A percentile compares a stretch with the other conserved stretches of the same genome.
Conservation (phyloP, 1,284 basidiomycete species). For the Cutaneotrichosporon spelunceum region DNA sequence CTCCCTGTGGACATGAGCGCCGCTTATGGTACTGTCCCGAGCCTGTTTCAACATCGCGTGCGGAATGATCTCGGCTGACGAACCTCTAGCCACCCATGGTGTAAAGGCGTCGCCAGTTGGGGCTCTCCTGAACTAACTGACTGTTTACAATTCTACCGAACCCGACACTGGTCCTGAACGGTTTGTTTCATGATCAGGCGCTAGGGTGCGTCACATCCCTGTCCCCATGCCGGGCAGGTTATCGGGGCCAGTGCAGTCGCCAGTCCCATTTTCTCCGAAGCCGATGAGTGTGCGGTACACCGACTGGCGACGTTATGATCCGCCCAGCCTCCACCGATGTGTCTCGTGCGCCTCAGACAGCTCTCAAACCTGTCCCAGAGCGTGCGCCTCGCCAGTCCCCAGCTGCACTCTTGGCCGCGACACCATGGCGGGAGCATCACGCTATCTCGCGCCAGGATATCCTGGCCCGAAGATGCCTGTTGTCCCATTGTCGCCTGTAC, state of each 20-base stretch:
- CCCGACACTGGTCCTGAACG: slow-evolving; percentile 7
- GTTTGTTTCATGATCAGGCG: neutral
- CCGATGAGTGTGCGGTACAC: slow-evolving; percentile 3
- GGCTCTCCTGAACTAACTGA: neutral
- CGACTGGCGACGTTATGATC: neutral
- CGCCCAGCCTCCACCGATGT: neutral
- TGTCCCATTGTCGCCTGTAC: neutral
- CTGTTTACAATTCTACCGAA: slow-evolving; percentile 5
- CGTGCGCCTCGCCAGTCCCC: neutral
- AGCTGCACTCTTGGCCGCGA: neutral
- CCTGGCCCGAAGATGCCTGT: neutral
- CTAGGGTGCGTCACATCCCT: neutral
- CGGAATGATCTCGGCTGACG: slow-evolving; percentile 10
- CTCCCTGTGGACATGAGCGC: slow-evolving; percentile 24
- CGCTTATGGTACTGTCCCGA: slow-evolving; percentile 22
- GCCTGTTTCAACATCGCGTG: slow-evolving; percentile 19
- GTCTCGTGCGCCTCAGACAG: neutral
- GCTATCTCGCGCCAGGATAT: neutral
- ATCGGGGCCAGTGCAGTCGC: slow-evolving; percentile 4
- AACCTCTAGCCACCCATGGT: neutral
- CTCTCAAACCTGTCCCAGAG: neutral
- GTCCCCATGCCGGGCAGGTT: neutral
- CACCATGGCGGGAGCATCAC: slow-evolving; percentile 3
- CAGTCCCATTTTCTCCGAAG: slow-evolving; percentile 11
- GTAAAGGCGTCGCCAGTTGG: neutral